Conservation (phyloP, 768 basidiomycete species). For the Leccinum incarnatum region DNA sequence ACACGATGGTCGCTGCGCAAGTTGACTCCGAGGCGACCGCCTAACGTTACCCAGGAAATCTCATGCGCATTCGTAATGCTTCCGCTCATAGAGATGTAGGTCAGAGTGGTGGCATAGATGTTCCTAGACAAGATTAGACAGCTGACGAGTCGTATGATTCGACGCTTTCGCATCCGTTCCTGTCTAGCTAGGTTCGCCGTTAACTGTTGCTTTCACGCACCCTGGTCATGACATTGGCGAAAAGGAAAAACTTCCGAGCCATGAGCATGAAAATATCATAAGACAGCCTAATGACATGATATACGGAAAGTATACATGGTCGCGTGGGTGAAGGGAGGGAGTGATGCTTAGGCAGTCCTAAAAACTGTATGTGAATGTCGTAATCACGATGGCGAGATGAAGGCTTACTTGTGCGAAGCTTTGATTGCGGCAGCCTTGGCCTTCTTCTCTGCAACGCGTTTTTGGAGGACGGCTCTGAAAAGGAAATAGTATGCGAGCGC, state of each 20-base stretch:
- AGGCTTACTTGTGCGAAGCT: constrained; percentile 71
- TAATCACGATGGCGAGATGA: background rate
- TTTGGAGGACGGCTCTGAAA: constrained; percentile 65
- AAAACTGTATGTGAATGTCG: background rate
- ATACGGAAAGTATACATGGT: constrained; percentile 18
- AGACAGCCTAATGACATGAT: constrained; percentile 25
- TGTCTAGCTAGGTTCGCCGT: background rate
- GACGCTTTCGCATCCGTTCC: background rate
- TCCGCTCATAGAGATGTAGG: background rate
- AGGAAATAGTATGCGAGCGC: background rate
- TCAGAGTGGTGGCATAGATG: background rate
- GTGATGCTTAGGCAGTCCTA: constrained; percentile 22
- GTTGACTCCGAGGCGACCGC: background rate
- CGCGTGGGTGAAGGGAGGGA: constrained; percentile 1
- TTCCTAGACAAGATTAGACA: background rate
- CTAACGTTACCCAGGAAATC: background rate
- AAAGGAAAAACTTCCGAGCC: background rate
- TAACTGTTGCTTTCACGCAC: no score
- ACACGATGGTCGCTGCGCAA: constrained; percentile 42
- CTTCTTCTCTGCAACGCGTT: constrained; percentile 93
- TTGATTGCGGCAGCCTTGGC: constrained; percentile 85
- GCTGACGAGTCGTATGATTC: background rate
- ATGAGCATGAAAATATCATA: constrained; percentile 19
- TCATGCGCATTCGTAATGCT: background rate
- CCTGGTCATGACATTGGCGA: background rate